Base-by-base conservation (phyloP, 2,329 filamentous ascomycete species). In the Camillea tinctor region DNA sequence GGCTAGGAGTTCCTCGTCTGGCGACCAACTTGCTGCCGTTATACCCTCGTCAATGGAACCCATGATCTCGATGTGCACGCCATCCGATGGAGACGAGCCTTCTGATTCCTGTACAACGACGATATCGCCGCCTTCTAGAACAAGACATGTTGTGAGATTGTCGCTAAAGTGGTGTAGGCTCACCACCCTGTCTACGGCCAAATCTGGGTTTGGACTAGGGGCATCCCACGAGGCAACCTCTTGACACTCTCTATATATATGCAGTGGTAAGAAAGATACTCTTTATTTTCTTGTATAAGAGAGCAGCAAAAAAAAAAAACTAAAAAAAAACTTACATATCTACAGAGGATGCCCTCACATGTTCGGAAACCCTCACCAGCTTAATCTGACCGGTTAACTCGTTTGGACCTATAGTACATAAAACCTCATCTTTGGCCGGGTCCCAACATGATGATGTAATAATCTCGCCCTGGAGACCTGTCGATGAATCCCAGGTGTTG, bases 11-110 rank as follows among this genome's bases (percentile, higher is more conserved):
- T 98, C 94, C 72, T 97, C 94, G 71, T 99, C 95, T 2, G 93
- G 93, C 48, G 94, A 96, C 95, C 95, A 99, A 66, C 87, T 85
- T 17, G 93, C 94, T 17, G 93, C 92, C 22, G 88, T 86, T 68
- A 99, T 97, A 22, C 94, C 95, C 60, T 90, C 90, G 76, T 97
- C 93, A 44, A 99, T 91, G 36, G 93, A 96, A 51, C 95, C 95
- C 64, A 98, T 87, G 68, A 99, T 98, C 75, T 98, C 95, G 68
- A 99, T 93, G 68, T 91, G 88, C 44, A 93, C 90, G 73, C 91
- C 87, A 61, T 84, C 87, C 5, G 81, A 78, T 21, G 63, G 67
- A 52, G 67, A 70, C 23, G 67, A 68, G 40, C 70, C 67, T 22
- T 80, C 76, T 3, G 88, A 84, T 72, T 97, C 92, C 66, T 89